A percentile compares a stretch with the other conserved stretches of the same genome.
phyloP scores from a whole-genome alignment of 2,329 filamentous ascomycete species.

The Cercospora zeina region DNA sequence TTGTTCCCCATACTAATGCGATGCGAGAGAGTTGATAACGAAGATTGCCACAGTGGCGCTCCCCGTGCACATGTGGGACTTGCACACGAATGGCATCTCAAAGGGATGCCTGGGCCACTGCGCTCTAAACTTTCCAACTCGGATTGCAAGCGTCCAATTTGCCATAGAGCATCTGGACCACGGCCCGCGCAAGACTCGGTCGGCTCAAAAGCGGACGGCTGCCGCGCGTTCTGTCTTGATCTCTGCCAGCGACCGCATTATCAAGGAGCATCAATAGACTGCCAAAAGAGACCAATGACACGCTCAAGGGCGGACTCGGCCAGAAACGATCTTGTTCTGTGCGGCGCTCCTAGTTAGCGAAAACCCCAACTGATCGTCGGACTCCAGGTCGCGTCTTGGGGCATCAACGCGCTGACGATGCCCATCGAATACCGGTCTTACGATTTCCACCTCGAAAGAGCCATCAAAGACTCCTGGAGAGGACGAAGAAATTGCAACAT shows the following conservation, averaged over 20 bases:
- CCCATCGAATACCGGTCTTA: conserved; percentile 58
- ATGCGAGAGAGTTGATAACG: background rate
- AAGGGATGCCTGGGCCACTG: too few species aligned
- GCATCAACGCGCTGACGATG: conserved; percentile 48
- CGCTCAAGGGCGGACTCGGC: background rate
- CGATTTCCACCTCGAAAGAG: conserved; percentile 51
- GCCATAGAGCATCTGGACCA: background rate
- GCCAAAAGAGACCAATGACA: background rate
- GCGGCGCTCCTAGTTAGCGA: background rate
- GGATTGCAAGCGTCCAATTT: background rate
- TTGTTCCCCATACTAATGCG: background rate
- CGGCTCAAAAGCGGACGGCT: background rate
- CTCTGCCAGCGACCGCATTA: background rate
- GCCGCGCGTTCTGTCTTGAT: background rate
- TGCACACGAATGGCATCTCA: too few species aligned
- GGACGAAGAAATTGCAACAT: too few species aligned
- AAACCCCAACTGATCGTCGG: background rate
- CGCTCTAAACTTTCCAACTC: background rate
- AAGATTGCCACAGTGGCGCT: background rate
- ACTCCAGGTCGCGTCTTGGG: conserved; percentile 40
- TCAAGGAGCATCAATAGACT: background rate
- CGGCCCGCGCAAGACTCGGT: background rate
- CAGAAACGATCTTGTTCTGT: background rate
- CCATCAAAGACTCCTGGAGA: too few species aligned
- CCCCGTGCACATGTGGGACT: too few species aligned